These are phyloP conservation scores for Roridomyces roridus DNA, from an alignment of 768 basidiomycete species.

Conservation along the genomic window DNA sequence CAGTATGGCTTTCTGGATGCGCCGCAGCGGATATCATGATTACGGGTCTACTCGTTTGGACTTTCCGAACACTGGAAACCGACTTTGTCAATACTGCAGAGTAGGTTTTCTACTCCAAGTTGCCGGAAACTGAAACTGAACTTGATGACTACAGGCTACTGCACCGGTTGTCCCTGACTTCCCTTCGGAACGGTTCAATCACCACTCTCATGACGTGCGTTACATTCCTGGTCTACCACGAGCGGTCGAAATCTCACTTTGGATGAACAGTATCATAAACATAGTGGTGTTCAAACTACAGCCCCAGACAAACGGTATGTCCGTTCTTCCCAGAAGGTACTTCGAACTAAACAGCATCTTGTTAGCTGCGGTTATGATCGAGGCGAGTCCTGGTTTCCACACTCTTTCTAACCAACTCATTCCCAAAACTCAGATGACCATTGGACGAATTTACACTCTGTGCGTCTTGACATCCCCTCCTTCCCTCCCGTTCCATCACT, in stretches of 20 bases:
- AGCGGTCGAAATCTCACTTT: not conserved
- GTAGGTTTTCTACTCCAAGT: too few species aligned
- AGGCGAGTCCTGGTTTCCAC: not conserved
- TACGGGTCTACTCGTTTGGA: not conserved
- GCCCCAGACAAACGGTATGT: constrained; percentile 3
- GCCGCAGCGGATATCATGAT: constrained; percentile 1
- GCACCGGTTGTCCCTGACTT: not conserved
- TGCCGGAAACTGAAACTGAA: too few species aligned
- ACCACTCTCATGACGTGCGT: not conserved
- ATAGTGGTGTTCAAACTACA: constrained; percentile 3
- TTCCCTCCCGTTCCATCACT: too few species aligned
- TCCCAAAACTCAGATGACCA: constrained; percentile 5
- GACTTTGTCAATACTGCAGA: not conserved
- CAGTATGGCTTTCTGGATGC: constrained; percentile 5
- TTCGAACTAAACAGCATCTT: not conserved
- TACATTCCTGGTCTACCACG: not conserved
- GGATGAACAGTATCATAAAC: constrained; percentile 1
- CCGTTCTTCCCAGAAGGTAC: not conserved
- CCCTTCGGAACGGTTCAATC: not conserved
- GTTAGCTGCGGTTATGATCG: constrained; percentile 8
- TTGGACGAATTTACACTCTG: constrained; percentile 3
- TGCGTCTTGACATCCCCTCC: too few species aligned
- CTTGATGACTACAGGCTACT: not conserved
- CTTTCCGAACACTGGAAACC: not conserved
- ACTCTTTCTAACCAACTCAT: not conserved